These are phyloP conservation scores for Globisporangium cederbergense DNA, from an alignment of 352 stramenopile genomes.

Conservation along the genomic window DNA sequence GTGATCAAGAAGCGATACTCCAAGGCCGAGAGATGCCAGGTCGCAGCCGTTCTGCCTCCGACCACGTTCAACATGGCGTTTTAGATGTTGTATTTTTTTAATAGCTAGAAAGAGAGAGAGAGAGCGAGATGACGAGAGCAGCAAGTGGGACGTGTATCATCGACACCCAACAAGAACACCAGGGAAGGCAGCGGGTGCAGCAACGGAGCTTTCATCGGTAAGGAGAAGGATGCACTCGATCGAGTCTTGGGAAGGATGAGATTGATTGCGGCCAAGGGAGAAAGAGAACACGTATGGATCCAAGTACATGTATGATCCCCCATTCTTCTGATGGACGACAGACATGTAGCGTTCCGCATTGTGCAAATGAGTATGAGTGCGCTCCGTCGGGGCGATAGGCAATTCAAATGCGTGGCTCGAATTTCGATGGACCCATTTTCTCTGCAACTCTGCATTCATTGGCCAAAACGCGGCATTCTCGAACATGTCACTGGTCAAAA, in stretches of 20 bases:
- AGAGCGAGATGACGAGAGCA: neutral
- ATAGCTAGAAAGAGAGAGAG: slow-evolving; percentile 11
- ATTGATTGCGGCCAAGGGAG: neutral
- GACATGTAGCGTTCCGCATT: no score
- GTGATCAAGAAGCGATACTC: slow-evolving; percentile 90
- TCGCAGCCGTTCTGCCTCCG: slow-evolving; percentile 67
- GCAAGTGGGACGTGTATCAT: neutral
- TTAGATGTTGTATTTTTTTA: slow-evolving; percentile 33
- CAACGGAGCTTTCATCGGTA: neutral
- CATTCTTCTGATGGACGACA: neutral
- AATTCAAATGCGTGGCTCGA: neutral
- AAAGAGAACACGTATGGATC: neutral
- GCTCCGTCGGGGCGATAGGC: no score
- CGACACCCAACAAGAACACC: neutral
- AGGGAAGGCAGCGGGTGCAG: neutral
- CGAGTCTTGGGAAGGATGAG: neutral
- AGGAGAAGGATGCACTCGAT: neutral
- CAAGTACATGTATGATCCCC: neutral
- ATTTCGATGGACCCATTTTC: neutral
- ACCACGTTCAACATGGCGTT: slow-evolving; percentile 83
- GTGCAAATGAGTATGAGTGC: no score
- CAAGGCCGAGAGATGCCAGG: slow-evolving; percentile 77
- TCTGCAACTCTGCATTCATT: neutral
- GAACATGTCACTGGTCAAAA: slow-evolving; percentile 6
- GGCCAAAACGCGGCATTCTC: neutral